Conservation (phyloP, 345 rosid genomes). For the Geranium brycei region DNA sequence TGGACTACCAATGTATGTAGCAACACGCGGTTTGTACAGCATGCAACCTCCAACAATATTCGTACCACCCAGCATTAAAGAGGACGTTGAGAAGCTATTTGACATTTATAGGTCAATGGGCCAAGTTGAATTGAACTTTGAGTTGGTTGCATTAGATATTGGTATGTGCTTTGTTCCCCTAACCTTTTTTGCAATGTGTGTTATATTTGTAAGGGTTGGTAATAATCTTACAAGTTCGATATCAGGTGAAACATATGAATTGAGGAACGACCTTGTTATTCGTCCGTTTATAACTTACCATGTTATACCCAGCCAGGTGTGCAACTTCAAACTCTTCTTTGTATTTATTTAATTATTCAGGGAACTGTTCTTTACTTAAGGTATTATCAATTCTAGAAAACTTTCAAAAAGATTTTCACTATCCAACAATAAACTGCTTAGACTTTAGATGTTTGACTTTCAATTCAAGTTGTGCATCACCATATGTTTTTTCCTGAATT, state of each 20-base stretch:
- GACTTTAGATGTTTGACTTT: neutral
- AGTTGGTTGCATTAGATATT: conserved; percentile 62
- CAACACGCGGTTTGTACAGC: conserved; percentile 76
- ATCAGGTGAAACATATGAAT: conserved; percentile 85
- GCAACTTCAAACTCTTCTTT: conserved; percentile 2
- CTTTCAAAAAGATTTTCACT: neutral
- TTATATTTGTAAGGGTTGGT: neutral
- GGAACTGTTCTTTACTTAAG: neutral
- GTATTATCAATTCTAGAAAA: no score
- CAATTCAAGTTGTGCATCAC: neutral
- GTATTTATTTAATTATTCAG: neutral
- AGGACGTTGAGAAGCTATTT: conserved; percentile 76
- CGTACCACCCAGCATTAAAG: conserved; percentile 68
- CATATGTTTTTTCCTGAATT: neutral
- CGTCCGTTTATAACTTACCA: conserved; percentile 80
- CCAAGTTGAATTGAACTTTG: conserved; percentile 69
- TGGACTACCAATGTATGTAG: conserved; percentile 84
- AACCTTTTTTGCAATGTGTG: neutral
- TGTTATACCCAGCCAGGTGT: conserved; percentile 86
- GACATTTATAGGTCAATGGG: conserved; percentile 72
- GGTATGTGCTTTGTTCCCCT: conserved; percentile 32
- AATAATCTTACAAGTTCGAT: conserved; percentile 9
- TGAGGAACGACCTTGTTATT: conserved; percentile 72
- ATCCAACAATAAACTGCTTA: neutral
- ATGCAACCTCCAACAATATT: conserved; percentile 81